These are phyloP conservation scores for Solanum chilense DNA, from an alignment of 257 asterid species.

Conservation along the genomic window DNA sequence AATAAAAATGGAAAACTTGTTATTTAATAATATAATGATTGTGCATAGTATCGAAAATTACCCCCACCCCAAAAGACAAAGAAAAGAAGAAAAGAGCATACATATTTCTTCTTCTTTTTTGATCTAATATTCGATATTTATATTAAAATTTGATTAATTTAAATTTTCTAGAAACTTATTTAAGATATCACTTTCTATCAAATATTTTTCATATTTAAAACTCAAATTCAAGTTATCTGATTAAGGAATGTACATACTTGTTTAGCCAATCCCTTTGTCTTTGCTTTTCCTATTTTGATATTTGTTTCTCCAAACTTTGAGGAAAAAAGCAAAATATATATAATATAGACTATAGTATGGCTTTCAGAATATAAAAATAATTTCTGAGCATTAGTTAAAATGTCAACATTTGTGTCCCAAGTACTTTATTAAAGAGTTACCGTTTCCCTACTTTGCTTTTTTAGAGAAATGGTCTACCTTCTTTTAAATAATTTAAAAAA, in stretches of 20 bases:
- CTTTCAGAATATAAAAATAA: not conserved
- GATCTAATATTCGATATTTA: too few species aligned
- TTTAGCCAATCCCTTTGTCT: not conserved
- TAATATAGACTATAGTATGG: not conserved
- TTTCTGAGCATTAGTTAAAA: not conserved
- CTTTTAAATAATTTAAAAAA: not conserved
- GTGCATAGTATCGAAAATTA: too few species aligned
- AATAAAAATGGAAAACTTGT: too few species aligned
- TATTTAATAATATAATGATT: too few species aligned
- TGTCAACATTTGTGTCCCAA: not conserved
- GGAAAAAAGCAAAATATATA: not conserved
- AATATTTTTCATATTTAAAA: too few species aligned
- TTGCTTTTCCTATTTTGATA: not conserved
- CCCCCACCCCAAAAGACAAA: not conserved
- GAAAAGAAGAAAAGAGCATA: too few species aligned
- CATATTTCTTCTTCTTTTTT: too few species aligned
- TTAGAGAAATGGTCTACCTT: not conserved
- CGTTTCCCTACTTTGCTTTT: not conserved
- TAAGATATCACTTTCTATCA: fast-evolving
- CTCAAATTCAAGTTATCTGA: fast-evolving
- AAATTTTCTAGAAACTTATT: fast-evolving
- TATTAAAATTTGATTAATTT: too few species aligned
- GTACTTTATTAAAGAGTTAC: not conserved
- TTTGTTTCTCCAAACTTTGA: not conserved
- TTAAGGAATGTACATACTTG: not conserved